phyloP scores from a whole-genome alignment of 2,329 filamentous ascomycete species.

The Arthrinium puccinioides region DNA sequence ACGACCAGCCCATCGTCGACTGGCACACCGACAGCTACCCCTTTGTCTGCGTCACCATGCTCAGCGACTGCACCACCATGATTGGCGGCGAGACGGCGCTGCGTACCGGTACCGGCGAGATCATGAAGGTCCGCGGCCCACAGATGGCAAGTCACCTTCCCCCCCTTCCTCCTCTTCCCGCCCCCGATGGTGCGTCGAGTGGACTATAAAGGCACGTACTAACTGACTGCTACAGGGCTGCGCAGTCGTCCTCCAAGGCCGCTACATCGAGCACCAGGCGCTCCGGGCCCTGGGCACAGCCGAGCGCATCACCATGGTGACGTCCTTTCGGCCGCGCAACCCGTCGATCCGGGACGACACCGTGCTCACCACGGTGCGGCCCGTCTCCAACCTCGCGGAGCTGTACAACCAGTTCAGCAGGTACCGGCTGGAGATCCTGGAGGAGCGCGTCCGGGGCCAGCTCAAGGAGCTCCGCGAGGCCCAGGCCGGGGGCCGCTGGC shows the following conservation, averaged over 20 bases:
- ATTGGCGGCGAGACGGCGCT: slow-evolving; percentile 58
- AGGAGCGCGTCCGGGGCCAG: slow-evolving; percentile 45
- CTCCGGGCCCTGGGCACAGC: slow-evolving; percentile 48
- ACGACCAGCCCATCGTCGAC: slow-evolving; percentile 47
- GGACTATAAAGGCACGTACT: slow-evolving; percentile 1
- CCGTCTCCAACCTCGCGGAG: slow-evolving; percentile 47
- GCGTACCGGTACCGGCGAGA: slow-evolving; percentile 42
- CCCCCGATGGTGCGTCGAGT: no score
- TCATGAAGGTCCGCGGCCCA: slow-evolving; percentile 52
- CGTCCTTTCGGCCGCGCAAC: slow-evolving; percentile 54
- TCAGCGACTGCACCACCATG: slow-evolving; percentile 56
- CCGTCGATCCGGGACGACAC: slow-evolving; percentile 50
- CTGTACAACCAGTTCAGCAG: slow-evolving; percentile 55
- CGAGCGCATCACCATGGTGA: slow-evolving; percentile 61
- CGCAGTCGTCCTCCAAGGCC: slow-evolving; percentile 58
- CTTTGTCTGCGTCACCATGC: slow-evolving; percentile 64
- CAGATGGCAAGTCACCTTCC: slow-evolving; percentile 42
- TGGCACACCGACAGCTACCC: slow-evolving; percentile 62
- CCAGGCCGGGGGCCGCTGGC: slow-evolving; percentile 15
- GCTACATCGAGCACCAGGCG: slow-evolving; percentile 60
- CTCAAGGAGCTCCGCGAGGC: slow-evolving; percentile 33
- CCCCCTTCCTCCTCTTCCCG: slow-evolving; percentile 6
- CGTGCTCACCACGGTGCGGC: slow-evolving; percentile 51
- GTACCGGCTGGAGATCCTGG: slow-evolving; percentile 56
- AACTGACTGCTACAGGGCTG: slow-evolving; percentile 37